Evolutionary conservation across 345 rosid species (phyloP), one percentile per base, ranked within the genome.

Genomic region (Gossypium stocksii): DNA sequence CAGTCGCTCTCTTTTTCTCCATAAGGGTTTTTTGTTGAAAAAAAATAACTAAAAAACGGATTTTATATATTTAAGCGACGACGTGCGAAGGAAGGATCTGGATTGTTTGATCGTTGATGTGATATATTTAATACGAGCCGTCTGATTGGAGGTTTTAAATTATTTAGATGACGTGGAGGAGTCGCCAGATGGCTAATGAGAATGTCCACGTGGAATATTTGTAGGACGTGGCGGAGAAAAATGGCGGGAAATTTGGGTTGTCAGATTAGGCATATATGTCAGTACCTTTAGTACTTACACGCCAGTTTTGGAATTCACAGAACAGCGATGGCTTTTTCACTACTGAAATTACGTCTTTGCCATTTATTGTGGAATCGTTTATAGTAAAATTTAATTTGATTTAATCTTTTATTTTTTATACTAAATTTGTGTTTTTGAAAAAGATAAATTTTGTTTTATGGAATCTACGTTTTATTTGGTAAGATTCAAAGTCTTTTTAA

Each of bases 1-100:
- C 25, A 17, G 17, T 10, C 25, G 46, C 73, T 70, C 73, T 70
- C n/a, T 51, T 68, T 27, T 52, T 23, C 46, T 52, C 60, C 72
- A 69, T 67, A 4, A 12, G 1, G 58, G 22, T 53, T 51, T 69
- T n/a, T 17, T 10, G 16, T 29, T 11, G 10, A n/a, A 17, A 51
- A 9, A 1, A 4, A 12, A 1, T 10, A 66, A 12, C 3, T 59
- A 7, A 2, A 16, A 44, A 51, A n/a, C 61, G 13, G 61, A 17
- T 10, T 17, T 17, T 4, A 64, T 64, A 43, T 64, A 59, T 11
- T 19, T 3, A 64, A 64, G 63, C 15, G 13, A 23, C 34, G 10
- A 41, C 9, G 49, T 41, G 49, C 29, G 22, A 19, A 19, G 17
- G 52, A 44, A 20, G 54, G 29, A 45, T 66, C 52, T 66, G 71